Conservation (phyloP, 768 basidiomycete species). For the Lyophyllum shimeji region DNA sequence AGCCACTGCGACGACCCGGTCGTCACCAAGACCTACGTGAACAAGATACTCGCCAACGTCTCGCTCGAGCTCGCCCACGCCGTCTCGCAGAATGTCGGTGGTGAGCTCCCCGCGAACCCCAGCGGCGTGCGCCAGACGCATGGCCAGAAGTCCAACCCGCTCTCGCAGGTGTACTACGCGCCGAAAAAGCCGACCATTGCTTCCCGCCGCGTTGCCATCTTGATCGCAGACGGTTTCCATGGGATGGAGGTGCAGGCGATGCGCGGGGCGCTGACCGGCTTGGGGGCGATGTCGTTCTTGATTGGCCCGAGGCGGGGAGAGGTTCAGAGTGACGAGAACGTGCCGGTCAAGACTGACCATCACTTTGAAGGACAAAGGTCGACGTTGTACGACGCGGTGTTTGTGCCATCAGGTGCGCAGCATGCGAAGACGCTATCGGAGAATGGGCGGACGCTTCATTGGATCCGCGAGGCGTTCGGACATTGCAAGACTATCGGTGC, state of each 20-base stretch:
- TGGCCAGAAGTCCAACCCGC: slow-evolving; percentile 49
- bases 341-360: slow-evolving; percentile 57
- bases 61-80: slow-evolving; percentile 69
- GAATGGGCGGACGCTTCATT: slow-evolving; percentile 77
- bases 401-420: slow-evolving; percentile 69
- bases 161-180: slow-evolving; percentile 60
- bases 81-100: slow-evolving; percentile 67
- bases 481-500: slow-evolving; percentile 85
- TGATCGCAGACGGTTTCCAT: slow-evolving; percentile 77
- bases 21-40: slow-evolving; percentile 64
- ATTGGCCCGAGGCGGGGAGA: slow-evolving; percentile 70
- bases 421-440: slow-evolving; percentile 56
- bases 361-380: slow-evolving; percentile 78
- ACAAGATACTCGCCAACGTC: slow-evolving; percentile 68
- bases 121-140: slow-evolving; percentile 45
- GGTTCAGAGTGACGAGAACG: slow-evolving; percentile 31
- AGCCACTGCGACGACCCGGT: slow-evolving; percentile 77
- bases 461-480: slow-evolving; percentile 81
- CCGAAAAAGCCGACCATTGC: slow-evolving; percentile 59
- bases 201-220: slow-evolving; percentile 73
- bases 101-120: slow-evolving; percentile 52
- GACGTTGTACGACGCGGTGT: slow-evolving; percentile 80
- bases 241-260: slow-evolving; percentile 56
- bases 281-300: slow-evolving; percentile 58
- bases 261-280: slow-evolving; percentile 48